A percentile compares a stretch with the other conserved stretches of the same genome.
Conservation (phyloP, 192 early-diverging fungal species). For the Fimicolochytrium jonesii region DNA sequence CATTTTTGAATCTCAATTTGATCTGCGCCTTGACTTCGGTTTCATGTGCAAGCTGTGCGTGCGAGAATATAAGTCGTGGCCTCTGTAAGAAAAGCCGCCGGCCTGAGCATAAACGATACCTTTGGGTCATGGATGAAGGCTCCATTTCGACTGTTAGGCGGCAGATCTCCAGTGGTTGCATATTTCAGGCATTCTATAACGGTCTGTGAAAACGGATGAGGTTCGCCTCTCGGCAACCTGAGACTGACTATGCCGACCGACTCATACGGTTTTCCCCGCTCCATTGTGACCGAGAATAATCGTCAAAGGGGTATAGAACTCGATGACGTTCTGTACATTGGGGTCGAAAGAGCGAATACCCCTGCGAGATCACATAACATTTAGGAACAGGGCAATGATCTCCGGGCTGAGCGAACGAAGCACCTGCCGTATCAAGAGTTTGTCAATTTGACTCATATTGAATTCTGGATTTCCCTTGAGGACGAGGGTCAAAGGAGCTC, state of each 20-base stretch:
- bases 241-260: too few relatives aligned
- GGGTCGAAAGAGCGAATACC: constrained; percentile 93
- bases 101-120: constrained; percentile 44
- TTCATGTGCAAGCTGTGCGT: constrained; percentile 56
- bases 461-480: too few relatives aligned
- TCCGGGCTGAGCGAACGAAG: too few relatives aligned
- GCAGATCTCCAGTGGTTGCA: constrained; percentile 84
- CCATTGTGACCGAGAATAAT: constrained; percentile 96
- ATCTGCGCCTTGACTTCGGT: constrained; percentile 89
- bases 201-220: constrained; percentile 50
- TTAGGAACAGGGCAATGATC: too few relatives aligned
- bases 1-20: constrained; percentile 77
- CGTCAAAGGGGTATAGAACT: constrained; percentile 87
- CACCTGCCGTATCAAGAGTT: constrained; percentile 13
- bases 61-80: too few relatives aligned
- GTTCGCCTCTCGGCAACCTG: too few relatives aligned
- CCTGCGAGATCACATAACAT: too few relatives aligned
- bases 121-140: constrained; percentile 96
- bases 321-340: constrained; percentile 64
- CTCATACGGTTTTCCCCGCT: constrained; percentile 83
- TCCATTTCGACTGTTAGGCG: constrained; percentile 80
- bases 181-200: constrained; percentile 98
- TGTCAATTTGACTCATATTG: constrained; percentile 21
- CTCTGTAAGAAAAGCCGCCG: too few relatives aligned
- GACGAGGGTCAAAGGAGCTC: too few relatives aligned